Percentiles rank a stretch among this genome's conserved stretches.
Conservation (phyloP, 176 grass and related monocot genomes). For the Phoenix roebelenii region DNA sequence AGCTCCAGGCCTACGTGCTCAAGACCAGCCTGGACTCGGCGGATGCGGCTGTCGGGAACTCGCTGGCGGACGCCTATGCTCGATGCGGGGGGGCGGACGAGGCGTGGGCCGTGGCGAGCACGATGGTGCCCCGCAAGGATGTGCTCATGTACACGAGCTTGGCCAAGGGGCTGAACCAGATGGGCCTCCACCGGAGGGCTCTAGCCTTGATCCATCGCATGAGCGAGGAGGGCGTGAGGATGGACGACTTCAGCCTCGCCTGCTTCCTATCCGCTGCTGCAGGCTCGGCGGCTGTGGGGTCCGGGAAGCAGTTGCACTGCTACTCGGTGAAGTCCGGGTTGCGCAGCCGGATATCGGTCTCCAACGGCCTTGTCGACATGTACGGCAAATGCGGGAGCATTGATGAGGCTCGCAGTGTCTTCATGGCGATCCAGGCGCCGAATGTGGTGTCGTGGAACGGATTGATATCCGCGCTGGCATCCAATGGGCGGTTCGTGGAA, state of each 20-base stretch:
- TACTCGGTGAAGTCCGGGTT: conserved; percentile 58
- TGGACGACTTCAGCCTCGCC: conserved; percentile 51
- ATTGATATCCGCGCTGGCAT: conserved; percentile 42
- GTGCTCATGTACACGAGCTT: conserved; percentile 69
- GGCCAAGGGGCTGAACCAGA: conserved; percentile 58
- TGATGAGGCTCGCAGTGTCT: conserved; percentile 44
- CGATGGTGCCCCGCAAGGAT: conserved; percentile 43
- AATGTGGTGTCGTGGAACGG: conserved; percentile 63
- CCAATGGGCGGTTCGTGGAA: conserved; percentile 27
- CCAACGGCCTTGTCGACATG: conserved; percentile 72
- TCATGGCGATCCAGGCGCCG: conserved; percentile 45
- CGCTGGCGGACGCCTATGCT: conserved; percentile 57
- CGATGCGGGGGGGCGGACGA: conserved; percentile 52
- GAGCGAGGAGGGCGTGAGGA: conserved; percentile 41
- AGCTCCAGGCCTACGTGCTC: conserved; percentile 56
- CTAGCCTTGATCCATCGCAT: conserved; percentile 40
- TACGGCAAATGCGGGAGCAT: conserved; percentile 68
- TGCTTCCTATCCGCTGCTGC: conserved; percentile 63
- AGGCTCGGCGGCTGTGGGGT: conserved; percentile 21
- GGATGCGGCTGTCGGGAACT: conserved; percentile 50
- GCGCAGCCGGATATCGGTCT: conserved; percentile 39
- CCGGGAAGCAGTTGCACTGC: conserved; percentile 60
- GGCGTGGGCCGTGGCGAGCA: conserved; percentile 38
- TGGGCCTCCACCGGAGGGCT: conserved; percentile 33
- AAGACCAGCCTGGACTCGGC: conserved; percentile 51